A percentile compares a stretch with the other conserved stretches of the same genome.
Evolutionary conservation across 139 green algal genomes (phyloP).

Genomic region (Coccomyxa sp.): DNA sequence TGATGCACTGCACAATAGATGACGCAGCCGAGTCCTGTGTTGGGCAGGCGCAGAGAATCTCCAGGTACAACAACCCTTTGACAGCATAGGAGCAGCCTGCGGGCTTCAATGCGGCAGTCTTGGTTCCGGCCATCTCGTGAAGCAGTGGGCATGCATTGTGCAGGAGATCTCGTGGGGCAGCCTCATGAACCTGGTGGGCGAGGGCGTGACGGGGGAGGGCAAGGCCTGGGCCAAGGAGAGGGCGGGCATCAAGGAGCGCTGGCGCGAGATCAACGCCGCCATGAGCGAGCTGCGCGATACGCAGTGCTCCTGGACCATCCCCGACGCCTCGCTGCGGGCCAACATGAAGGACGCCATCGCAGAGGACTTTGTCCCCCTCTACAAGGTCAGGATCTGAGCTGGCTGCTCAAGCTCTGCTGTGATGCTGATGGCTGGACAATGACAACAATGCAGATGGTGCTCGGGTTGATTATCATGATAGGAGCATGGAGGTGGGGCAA

Average conservation of each 20-base stretch:
- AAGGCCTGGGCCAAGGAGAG: conserved; percentile 10
- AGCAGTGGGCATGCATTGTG: too few species aligned
- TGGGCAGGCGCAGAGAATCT: background rate
- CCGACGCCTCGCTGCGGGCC: conserved; percentile 24
- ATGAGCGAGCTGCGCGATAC: conserved; percentile 13
- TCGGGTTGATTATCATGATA: background rate
- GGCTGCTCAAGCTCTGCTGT: background rate
- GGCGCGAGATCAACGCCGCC: background rate
- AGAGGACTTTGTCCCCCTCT: conserved; percentile 31
- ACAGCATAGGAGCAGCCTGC: background rate
- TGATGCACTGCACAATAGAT: background rate
- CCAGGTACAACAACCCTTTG: background rate
- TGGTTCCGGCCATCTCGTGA: background rate
- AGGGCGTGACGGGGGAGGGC: background rate
- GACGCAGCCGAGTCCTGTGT: background rate
- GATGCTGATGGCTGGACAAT: background rate
- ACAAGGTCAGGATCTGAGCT: conserved; percentile 4
- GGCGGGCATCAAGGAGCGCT: conserved; percentile 15
- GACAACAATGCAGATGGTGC: background rate
- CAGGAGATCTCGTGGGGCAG: conserved; percentile 11
- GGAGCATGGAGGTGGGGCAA: background rate
- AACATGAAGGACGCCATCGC: conserved; percentile 31
- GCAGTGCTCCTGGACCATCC: conserved; percentile 28
- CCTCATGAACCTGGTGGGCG: conserved; percentile 4
- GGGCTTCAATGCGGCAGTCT: background rate